These are phyloP conservation scores for Acer campestre DNA, from an alignment of 345 rosid species.

Conservation along the genomic window DNA sequence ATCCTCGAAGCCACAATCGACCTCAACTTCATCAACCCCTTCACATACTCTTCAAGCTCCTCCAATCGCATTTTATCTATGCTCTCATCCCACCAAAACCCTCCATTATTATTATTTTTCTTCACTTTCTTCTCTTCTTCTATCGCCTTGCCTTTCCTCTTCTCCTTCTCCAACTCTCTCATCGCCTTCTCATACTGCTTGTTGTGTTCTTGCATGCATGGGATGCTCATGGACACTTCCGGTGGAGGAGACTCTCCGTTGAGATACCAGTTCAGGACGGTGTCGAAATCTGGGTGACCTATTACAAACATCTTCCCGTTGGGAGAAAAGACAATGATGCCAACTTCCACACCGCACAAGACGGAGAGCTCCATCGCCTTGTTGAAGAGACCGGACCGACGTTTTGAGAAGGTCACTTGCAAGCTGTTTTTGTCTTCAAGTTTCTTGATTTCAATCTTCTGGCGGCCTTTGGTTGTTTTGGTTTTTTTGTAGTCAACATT, in stretches of 20 bases:
- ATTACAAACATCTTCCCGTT: constrained; percentile 32
- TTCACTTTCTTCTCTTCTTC: constrained; percentile 16
- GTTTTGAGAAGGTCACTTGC: constrained; percentile 34
- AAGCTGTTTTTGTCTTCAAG: constrained; percentile 11
- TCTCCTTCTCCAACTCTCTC: constrained; percentile 35
- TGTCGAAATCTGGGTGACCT: constrained; percentile 33
- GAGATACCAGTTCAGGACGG: constrained; percentile 16
- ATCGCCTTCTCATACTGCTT: constrained; percentile 18
- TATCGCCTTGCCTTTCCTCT: constrained; percentile 7
- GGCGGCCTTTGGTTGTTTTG: constrained; percentile 26
- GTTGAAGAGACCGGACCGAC: constrained; percentile 34
- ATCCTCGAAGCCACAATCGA: constrained; percentile 23
- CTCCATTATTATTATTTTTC: too few relatives aligned
- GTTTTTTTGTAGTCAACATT: neutral
- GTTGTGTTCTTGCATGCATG: constrained; percentile 14
- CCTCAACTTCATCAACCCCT: constrained; percentile 33
- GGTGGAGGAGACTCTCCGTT: neutral
- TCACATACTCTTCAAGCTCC: constrained; percentile 35
- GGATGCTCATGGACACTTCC: neutral
- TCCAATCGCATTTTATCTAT: constrained; percentile 32
- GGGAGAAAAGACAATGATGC: constrained; percentile 36
- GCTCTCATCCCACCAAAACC: constrained; percentile 43
- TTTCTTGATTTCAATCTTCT: constrained; percentile 33
- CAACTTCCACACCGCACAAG: constrained; percentile 36
- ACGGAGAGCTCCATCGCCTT: constrained; percentile 41